Evolutionary conservation across 2,329 filamentous ascomycete genomes (phyloP), one percentile per base, ranked within the genome.

Genomic region (Trichoderma atrobrunneum): DNA sequence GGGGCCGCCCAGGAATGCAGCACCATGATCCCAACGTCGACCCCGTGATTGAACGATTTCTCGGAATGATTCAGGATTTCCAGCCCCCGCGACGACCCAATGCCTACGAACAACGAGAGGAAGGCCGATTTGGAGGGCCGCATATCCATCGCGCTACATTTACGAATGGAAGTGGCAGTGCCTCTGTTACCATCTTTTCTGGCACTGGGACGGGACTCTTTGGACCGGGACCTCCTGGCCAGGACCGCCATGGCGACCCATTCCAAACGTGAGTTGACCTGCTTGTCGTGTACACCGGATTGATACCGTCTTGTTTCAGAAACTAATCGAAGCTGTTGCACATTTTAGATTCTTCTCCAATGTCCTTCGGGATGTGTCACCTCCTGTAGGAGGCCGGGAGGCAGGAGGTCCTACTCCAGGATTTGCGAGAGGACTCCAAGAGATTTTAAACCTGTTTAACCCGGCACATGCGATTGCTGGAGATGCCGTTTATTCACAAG

Each of bases 401-500:
- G 77, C 76, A 6, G 76, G 75, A 39, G 76, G 74, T 3, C 72
- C 74, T 32, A 63, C 76, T 12, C 74, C 76, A 24, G 75, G 72
- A 24, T 77, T 82, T 54, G 76, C 77, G 28, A 74, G 77, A 66
- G 83, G 83, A 36, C 78, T 90, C 5, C 85, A 86, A 39, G 85
- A 87, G n/a, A 81, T 91, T 6, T 80, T 91, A 21, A 82, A 79
- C 80, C 43, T 91, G 28, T 80, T 90, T 51, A 86, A 85, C 68
- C 87, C 87, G 16, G 82, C 82, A n/a, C 83, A 85, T 72, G 86
- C 83, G 8, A 81, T 84, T 18, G 85, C 88, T 72, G 93, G 94
- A 24, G 95, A 98, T 80, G 93, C 91, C 8, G 95, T 97, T 1
- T 97, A 95, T 80, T 92, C 92, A 0, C 93, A 98, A 81, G 94